Evolutionary conservation across 495 filamentous ascomycete genomes (phyloP).

Genomic region (Xylaria flabelliformis): DNA sequence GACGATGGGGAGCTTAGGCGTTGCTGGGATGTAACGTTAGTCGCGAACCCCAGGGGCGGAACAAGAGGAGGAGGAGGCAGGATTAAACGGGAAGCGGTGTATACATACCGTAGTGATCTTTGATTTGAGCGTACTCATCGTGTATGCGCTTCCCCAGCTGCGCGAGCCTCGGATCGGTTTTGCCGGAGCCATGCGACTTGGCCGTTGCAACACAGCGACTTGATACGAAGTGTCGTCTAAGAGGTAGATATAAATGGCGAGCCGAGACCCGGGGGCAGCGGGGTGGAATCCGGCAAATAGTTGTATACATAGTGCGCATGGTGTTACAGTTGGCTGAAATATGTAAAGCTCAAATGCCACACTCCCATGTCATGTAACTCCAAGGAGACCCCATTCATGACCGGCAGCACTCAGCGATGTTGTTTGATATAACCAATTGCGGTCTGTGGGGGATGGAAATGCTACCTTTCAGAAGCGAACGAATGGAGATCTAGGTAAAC

Average conservation of each 20-base stretch:
- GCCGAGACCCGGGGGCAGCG: slow-evolving; percentile 3
- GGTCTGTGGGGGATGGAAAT: not conserved
- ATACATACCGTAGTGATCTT: slow-evolving; percentile 75
- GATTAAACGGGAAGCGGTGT: not conserved
- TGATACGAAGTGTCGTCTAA: slow-evolving; percentile 16
- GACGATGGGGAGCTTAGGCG: slow-evolving; percentile 74
- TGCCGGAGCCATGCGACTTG: slow-evolving; percentile 37
- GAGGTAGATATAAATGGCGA: not conserved
- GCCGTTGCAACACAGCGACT: slow-evolving; percentile 6
- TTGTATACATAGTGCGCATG: not conserved
- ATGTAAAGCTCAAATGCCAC: not conserved
- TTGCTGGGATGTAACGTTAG: slow-evolving; percentile 15
- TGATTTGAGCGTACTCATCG: slow-evolving; percentile 77
- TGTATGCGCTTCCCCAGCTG: slow-evolving; percentile 71
- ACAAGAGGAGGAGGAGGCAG: not conserved
- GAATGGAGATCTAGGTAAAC: not conserved
- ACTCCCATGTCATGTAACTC: not conserved
- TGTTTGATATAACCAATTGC: not conserved
- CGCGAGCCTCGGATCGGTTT: slow-evolving; percentile 64
- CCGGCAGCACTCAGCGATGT: not conserved
- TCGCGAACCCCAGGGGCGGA: not conserved
- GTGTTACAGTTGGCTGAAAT: not conserved
- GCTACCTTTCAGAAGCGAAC: not conserved
- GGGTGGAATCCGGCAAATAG: not conserved
- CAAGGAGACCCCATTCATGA: not conserved